A percentile compares a stretch with the other conserved stretches of the same genome.
These are phyloP conservation scores for Pseudogymnoascus sp. DNA, from an alignment of 2,329 filamentous ascomycete genomes.

Conservation along the genomic window DNA sequence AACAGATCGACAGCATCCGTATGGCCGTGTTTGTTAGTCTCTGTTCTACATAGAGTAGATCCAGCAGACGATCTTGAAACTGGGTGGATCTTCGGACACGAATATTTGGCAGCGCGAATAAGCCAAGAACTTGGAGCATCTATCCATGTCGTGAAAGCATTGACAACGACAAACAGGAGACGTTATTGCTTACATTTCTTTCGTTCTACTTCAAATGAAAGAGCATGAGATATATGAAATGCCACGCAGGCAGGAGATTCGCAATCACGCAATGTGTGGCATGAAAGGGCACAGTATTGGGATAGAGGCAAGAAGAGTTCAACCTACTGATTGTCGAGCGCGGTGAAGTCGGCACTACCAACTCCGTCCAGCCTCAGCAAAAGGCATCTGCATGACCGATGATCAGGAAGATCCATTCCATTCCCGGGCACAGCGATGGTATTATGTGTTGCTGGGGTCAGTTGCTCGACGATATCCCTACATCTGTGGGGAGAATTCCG, in stretches of 20 bases:
- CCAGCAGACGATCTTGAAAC: background rate
- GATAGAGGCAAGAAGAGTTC: background rate
- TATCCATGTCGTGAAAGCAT: background rate
- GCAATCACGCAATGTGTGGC: background rate
- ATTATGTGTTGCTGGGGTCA: background rate
- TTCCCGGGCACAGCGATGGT: background rate
- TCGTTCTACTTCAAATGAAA: background rate
- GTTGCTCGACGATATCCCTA: background rate
- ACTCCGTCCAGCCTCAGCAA: too few relatives aligned
- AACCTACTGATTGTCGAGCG: background rate
- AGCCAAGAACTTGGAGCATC: background rate
- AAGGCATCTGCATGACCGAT: background rate
- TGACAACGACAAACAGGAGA: background rate
- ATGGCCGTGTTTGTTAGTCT: background rate
- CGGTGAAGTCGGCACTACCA: background rate
- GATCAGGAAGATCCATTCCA: background rate
- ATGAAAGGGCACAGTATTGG: background rate
- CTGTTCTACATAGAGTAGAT: constrained; percentile 1
- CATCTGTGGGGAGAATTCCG: background rate
- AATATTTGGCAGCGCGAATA: background rate
- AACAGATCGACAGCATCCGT: background rate
- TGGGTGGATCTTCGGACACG: background rate
- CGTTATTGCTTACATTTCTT: background rate
- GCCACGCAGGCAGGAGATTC: background rate
- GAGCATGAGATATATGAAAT: background rate